A percentile compares a stretch with the other conserved stretches of the same genome.
These are phyloP conservation scores for Hypoxylon sp. DNA, from an alignment of 2,329 filamentous ascomycete genomes.

Conservation along the genomic window DNA sequence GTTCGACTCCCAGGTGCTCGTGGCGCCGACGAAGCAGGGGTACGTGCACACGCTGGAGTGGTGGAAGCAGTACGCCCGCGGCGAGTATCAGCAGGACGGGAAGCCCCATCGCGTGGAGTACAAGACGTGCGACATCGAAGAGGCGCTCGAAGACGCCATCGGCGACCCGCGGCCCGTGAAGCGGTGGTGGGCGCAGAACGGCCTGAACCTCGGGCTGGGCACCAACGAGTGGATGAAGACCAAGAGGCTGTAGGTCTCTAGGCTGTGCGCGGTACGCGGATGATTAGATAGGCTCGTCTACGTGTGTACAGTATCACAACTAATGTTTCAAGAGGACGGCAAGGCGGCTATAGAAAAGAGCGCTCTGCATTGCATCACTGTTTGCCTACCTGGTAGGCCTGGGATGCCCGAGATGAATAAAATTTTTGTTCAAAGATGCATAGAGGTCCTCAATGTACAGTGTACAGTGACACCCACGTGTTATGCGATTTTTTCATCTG, in stretches of 20 bases:
- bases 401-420: not conserved
- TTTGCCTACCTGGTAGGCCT: not conserved
- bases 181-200: conserved; percentile 88
- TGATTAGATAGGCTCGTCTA: not conserved
- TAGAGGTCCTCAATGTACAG: no score
- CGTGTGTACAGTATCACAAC: not conserved
- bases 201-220: conserved; percentile 79
- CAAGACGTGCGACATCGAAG: conserved; percentile 94
- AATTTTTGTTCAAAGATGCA: no score
- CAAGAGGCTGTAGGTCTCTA: conserved; percentile 66
- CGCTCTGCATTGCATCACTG: not conserved
- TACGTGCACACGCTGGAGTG: conserved; percentile 87
- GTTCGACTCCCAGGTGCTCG: conserved; percentile 83
- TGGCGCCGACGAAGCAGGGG: conserved; percentile 86
- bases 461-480: not conserved
- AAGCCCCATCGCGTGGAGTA: conserved; percentile 81
- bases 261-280: not conserved
- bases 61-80: conserved; percentile 78
- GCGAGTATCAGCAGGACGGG: conserved; percentile 58
- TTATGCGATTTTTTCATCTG: not conserved
- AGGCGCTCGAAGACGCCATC: conserved; percentile 88
- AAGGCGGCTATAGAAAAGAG: not conserved
- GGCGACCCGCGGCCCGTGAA: conserved; percentile 76
- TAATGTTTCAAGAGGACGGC: not conserved
- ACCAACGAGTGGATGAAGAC: conserved; percentile 92